These are phyloP conservation scores for Mycena indigotica DNA, from an alignment of 768 basidiomycete genomes.

Conservation along the genomic window DNA sequence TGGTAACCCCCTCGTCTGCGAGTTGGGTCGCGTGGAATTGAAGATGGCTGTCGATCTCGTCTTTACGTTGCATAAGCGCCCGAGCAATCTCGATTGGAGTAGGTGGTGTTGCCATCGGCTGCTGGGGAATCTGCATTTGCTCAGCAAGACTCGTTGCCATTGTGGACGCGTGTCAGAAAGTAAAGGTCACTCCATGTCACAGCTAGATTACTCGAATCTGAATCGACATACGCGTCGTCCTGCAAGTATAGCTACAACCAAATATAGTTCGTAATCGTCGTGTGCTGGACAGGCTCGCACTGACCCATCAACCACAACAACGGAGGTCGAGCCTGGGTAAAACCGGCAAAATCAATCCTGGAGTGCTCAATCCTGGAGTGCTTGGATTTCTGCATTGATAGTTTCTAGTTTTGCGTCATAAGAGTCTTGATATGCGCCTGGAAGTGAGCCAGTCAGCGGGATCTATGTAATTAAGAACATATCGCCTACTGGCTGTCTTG, in stretches of 20 bases:
- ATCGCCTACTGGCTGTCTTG: slow-evolving; percentile 50
- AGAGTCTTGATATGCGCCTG: slow-evolving; percentile 62
- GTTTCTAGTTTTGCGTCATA: slow-evolving; percentile 59
- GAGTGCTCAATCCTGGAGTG: slow-evolving; percentile 52
- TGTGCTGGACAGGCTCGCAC: too few relatives aligned
- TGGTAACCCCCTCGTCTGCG: slow-evolving; percentile 56
- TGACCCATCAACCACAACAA: too few relatives aligned
- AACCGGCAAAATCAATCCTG: not conserved
- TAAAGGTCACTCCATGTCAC: not conserved
- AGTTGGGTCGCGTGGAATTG: slow-evolving; percentile 63
- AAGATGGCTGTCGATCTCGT: slow-evolving; percentile 73
- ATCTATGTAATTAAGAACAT: not conserved
- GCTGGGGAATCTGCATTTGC: not conserved
- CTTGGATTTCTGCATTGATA: slow-evolving; percentile 63
- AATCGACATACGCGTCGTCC: too few relatives aligned
- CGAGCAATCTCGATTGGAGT: slow-evolving; percentile 41
- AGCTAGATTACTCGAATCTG: too few relatives aligned
- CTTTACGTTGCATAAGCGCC: slow-evolving; percentile 67
- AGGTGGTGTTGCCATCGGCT: not conserved
- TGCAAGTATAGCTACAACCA: not conserved
- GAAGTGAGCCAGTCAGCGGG: slow-evolving; percentile 3
- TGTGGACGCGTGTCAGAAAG: not conserved
- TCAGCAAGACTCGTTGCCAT: not conserved
- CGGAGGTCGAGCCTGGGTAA: too few relatives aligned
- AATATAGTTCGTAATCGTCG: too few relatives aligned